Conservation (phyloP, 2,329 filamentous ascomycete species). For the Diplodia seriata region DNA sequence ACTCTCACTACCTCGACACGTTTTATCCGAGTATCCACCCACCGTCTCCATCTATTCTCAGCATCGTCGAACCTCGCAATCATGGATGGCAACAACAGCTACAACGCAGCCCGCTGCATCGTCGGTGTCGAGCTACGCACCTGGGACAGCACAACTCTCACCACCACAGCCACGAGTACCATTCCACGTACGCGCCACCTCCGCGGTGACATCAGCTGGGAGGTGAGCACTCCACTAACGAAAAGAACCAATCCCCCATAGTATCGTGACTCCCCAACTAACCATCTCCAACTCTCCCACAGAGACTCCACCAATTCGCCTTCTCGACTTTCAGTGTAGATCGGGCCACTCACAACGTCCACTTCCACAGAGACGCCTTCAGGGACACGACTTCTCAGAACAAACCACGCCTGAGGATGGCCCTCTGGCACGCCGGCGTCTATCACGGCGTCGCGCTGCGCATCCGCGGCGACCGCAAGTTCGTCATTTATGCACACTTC, state of each 20-base stretch:
- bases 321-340: not conserved
- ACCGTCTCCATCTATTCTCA: too few species aligned
- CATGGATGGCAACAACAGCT: too few species aligned
- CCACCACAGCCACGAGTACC: too few species aligned
- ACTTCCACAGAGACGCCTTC: not conserved
- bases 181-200: not conserved
- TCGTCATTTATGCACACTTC: slow-evolving; percentile 16
- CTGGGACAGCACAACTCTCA: not conserved
- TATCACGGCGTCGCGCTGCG: slow-evolving; percentile 1
- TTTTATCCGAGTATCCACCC: too few species aligned
- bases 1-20: too few species aligned
- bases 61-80: too few species aligned
- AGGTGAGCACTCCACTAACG: not conserved
- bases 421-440: not conserved
- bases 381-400: too few species aligned
- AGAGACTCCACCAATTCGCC: slow-evolving; percentile 9
- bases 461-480: not conserved
- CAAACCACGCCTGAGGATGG: not conserved
- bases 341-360: not conserved
- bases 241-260: not conserved
- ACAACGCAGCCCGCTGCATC: too few species aligned
- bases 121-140: slow-evolving; percentile 4
- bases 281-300: not conserved
- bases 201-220: slow-evolving; percentile 4
- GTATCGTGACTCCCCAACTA: not conserved